Conservation (phyloP, 1,284 basidiomycete genomes). For the Uromyces viciae-fabae region DNA sequence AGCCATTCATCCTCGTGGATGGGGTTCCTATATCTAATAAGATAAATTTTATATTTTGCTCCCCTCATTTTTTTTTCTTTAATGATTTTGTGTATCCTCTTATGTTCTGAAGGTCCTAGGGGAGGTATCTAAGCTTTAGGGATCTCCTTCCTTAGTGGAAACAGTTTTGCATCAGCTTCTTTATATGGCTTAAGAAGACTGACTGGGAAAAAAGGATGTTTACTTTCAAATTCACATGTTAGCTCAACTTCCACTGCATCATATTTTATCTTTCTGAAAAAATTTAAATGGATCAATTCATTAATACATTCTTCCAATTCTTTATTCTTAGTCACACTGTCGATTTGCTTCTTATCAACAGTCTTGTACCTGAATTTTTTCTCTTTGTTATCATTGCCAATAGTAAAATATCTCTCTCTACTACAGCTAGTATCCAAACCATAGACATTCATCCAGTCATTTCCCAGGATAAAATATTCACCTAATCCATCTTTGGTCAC, state of each 20-base stretch:
- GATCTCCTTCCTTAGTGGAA: neutral
- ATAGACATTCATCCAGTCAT: neutral
- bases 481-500: neutral
- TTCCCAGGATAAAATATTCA: neutral
- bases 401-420: constrained; percentile 9
- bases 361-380: neutral
- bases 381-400: neutral
- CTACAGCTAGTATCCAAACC: neutral
- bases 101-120: neutral
- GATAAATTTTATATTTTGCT: neutral
- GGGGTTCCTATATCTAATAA: too few relatives aligned
- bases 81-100: neutral
- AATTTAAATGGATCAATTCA: too few relatives aligned
- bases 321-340: neutral
- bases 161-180: neutral
- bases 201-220: neutral
- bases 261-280: too few relatives aligned
- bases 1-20: too few relatives aligned
- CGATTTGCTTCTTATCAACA: neutral
- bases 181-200: neutral
- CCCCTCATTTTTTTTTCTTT: neutral
- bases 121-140: neutral
- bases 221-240: neutral
- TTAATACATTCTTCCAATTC: neutral
- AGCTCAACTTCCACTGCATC: constrained; percentile 1